These are phyloP conservation scores for Closterium sp. DNA, from an alignment of 139 green algal genomes.

Conservation along the genomic window DNA sequence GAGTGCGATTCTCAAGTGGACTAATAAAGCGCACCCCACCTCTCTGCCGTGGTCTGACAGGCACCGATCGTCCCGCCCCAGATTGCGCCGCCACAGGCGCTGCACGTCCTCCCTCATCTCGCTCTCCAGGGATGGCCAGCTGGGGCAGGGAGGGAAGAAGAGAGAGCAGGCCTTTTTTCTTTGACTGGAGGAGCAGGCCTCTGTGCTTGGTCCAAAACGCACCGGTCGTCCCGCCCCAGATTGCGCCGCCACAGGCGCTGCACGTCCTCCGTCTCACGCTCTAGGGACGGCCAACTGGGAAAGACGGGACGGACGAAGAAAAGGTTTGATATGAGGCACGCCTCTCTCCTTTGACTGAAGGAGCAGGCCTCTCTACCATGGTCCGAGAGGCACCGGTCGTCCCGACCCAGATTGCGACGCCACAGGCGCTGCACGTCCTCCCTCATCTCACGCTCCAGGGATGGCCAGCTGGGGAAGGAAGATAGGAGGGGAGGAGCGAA, in stretches of 20 bases:
- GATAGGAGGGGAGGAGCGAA: too few species aligned
- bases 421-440: slow-evolving; percentile 83
- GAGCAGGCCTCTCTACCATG: slow-evolving; percentile 63
- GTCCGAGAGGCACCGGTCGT: slow-evolving; percentile 68
- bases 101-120: slow-evolving; percentile 83
- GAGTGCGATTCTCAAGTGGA: too few species aligned
- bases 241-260: slow-evolving; percentile 70
- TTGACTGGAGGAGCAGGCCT: slow-evolving; percentile 42
- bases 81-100: slow-evolving; percentile 86
- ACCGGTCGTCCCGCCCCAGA: neutral
- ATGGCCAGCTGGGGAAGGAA: slow-evolving; percentile 20
- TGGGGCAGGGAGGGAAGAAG: neutral
- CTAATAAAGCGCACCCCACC: too few species aligned
- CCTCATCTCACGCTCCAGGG: slow-evolving; percentile 71
- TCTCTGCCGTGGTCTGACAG: too few species aligned
- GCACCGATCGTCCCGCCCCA: slow-evolving; percentile 84
- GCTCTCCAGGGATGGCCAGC: slow-evolving; percentile 51
- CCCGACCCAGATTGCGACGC: slow-evolving; percentile 32
- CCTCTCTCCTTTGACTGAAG: too few species aligned
- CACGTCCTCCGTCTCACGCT: slow-evolving; percentile 83
- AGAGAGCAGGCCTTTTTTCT: neutral
- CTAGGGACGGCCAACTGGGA: slow-evolving; percentile 49
- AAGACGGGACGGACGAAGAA: too few species aligned
- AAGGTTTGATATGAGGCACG: too few species aligned
- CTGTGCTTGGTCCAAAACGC: slow-evolving; percentile 78